A percentile compares a stretch with the other conserved stretches of the same genome.
Evolutionary conservation across 345 rosid genomes (phyloP).

Genomic region (Capsella bursapastoris): DNA sequence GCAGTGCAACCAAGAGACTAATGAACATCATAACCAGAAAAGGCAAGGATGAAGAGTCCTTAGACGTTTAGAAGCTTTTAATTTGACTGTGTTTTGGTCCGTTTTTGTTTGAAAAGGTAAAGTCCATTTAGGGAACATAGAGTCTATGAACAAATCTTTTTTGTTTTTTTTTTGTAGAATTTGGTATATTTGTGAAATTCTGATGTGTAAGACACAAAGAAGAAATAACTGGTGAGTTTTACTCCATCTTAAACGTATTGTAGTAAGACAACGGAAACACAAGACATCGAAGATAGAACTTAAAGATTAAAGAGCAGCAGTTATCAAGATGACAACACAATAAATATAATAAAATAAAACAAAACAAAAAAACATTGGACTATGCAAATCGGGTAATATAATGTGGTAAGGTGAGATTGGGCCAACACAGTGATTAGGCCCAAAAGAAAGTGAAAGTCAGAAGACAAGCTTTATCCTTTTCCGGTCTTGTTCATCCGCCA

Average conservation of each 20-base stretch:
- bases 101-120: neutral
- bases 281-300: neutral
- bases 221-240: neutral
- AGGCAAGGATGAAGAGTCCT: conserved; percentile 42
- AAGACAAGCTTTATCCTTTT: conserved; percentile 41
- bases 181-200: neutral
- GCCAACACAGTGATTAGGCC: conserved; percentile 32
- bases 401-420: neutral
- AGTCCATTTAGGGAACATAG: neutral
- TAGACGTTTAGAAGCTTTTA: neutral
- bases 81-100: neutral
- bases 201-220: neutral
- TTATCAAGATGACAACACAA: neutral
- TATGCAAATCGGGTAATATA: too few relatives aligned
- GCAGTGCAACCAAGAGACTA: conserved; percentile 75
- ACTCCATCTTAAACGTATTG: neutral
- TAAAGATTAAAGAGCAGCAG: too few relatives aligned
- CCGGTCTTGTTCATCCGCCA: conserved; percentile 43
- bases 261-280: neutral
- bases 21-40: conserved; percentile 67
- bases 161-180: neutral
- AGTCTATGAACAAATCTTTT: neutral
- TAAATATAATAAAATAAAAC: neutral
- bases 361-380: too few relatives aligned
- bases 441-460: neutral